Evolutionary conservation across 176 grass and related monocot genomes (phyloP).

Genomic region (Aegilops umbellulata): DNA sequence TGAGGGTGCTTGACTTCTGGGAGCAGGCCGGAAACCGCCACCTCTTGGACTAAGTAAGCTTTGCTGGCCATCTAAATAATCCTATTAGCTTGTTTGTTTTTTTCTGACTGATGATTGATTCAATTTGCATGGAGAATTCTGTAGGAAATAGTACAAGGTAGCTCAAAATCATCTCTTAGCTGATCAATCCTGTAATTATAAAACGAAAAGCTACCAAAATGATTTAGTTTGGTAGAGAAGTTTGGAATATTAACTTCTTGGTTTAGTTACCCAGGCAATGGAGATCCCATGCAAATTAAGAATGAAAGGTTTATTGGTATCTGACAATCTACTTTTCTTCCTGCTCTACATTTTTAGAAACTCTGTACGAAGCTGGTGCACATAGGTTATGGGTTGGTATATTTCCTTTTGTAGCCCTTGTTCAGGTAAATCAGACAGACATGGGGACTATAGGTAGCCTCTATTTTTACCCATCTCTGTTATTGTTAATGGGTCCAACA

Average conservation of each 20-base stretch:
- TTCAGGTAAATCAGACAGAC: slow-evolving; percentile 63
- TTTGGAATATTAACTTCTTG: not conserved
- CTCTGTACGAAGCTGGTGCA: slow-evolving; percentile 47
- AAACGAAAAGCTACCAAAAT: not conserved
- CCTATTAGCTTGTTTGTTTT: too few relatives aligned
- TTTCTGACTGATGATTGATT: too few relatives aligned
- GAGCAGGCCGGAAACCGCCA: too few relatives aligned
- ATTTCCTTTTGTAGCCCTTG: slow-evolving; percentile 70
- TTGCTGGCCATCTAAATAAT: too few relatives aligned
- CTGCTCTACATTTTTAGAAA: slow-evolving; percentile 44
- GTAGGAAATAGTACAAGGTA: too few relatives aligned
- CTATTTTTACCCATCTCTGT: not conserved
- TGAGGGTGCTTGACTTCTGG: too few relatives aligned
- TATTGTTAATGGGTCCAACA: not conserved
- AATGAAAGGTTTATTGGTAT: not conserved
- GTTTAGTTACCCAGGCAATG: not conserved
- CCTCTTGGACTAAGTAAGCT: too few relatives aligned
- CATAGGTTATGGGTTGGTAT: slow-evolving; percentile 56
- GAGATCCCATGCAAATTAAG: too few relatives aligned
- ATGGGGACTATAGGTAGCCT: slow-evolving; percentile 53
- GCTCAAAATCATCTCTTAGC: too few relatives aligned
- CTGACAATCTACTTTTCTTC: not conserved
- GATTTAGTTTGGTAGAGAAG: not conserved
- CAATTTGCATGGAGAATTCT: too few relatives aligned
- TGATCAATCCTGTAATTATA: too few relatives aligned